Evolutionary conservation across 306 rosid species (phyloP).

Genomic region (Neltuma alba): DNA sequence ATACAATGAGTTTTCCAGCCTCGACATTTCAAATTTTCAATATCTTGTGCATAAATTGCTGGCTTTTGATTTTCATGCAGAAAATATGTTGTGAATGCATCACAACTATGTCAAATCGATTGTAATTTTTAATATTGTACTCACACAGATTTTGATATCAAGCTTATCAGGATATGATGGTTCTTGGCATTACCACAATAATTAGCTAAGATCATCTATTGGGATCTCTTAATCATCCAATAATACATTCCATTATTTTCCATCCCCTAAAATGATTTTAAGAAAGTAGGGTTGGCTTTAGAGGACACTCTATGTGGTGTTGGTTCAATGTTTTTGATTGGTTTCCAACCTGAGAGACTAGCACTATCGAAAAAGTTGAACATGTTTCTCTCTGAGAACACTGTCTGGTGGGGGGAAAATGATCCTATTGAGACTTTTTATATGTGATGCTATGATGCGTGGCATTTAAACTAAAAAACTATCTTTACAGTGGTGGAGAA

Average conservation of each 20-base stretch:
- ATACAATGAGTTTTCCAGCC: slow-evolving; percentile 31
- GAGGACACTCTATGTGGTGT: not conserved
- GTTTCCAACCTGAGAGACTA: slow-evolving; percentile 17
- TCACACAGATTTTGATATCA: slow-evolving; percentile 20
- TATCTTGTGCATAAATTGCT: slow-evolving; percentile 38
- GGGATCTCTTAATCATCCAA: not conserved
- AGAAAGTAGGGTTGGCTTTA: not conserved
- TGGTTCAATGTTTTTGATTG: not conserved
- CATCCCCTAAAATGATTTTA: too few species aligned
- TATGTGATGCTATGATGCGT: not conserved
- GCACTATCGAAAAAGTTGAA: slow-evolving; percentile 11
- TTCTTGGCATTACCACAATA: slow-evolving; percentile 20
- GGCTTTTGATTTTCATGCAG: slow-evolving; percentile 33
- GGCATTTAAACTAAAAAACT: not conserved
- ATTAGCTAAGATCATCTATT: not conserved
- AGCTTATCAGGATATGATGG: slow-evolving; percentile 17
- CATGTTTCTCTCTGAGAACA: slow-evolving; percentile 17
- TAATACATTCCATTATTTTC: not conserved
- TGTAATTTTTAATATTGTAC: slow-evolving; percentile 32
- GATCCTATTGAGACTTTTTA: not conserved
- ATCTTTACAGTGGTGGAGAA: not conserved
- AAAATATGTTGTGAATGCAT: slow-evolving; percentile 18
- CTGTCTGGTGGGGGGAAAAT: not conserved
- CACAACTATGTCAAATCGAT: slow-evolving; percentile 17
- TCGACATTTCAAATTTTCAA: slow-evolving; percentile 29